Percentiles rank a stretch among this genome's conserved stretches.
Conservation (phyloP, 805 yeast species). For the Candida arabinofermentans region DNA sequence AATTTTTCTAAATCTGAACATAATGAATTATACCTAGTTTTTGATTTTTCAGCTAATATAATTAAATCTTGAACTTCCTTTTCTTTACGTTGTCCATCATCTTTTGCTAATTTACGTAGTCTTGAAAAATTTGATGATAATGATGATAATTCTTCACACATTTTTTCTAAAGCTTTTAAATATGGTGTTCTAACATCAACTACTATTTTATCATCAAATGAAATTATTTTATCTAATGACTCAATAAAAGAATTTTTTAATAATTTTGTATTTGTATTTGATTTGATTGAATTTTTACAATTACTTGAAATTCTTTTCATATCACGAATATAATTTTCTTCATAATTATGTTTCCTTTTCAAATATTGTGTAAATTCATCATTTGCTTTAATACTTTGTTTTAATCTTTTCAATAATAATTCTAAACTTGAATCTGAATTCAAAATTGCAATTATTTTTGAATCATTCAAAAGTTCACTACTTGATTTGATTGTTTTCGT, state of each 20-base stretch:
- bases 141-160: constrained; percentile 80
- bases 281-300: constrained; percentile 24
- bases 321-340: constrained; percentile 74
- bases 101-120: constrained; percentile 73
- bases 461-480: constrained; percentile 41
- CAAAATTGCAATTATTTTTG: constrained; percentile 48
- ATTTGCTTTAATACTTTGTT: constrained; percentile 74
- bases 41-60: constrained; percentile 82
- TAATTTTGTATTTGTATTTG: constrained; percentile 45
- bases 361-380: constrained; percentile 82
- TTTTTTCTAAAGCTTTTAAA: constrained; percentile 72
- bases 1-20: constrained; percentile 86
- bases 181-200: constrained; percentile 69
- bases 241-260: constrained; percentile 48
- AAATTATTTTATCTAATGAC: constrained; percentile 65
- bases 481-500: constrained; percentile 15
- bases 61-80: constrained; percentile 84
- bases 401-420: constrained; percentile 64
- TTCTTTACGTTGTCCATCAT: constrained; percentile 76
- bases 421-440: constrained; percentile 76
- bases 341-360: constrained; percentile 72
- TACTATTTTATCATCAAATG: constrained; percentile 69
- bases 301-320: constrained; percentile 65
- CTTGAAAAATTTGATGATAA: constrained; percentile 66
- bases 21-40: constrained; percentile 65